Evolutionary conservation across 257 asterid genomes (phyloP), one percentile per base, ranked within the genome.

Genomic region (Primulina tabacum): DNA sequence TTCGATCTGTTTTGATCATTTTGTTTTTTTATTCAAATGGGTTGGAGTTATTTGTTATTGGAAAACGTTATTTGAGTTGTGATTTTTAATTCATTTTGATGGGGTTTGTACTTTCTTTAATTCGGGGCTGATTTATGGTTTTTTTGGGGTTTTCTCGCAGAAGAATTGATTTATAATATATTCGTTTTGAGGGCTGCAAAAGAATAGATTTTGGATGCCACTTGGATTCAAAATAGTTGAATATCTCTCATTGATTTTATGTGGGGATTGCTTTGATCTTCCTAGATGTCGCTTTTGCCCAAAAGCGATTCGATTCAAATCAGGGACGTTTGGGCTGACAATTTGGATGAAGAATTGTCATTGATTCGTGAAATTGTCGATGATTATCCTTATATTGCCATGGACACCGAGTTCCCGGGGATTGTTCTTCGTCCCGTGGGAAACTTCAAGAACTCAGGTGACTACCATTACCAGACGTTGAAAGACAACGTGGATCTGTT

Each of bases 401-500:
- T 84, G 88, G 88, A 83, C 67, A 83, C 88, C 0, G 88, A 83
- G 65, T 83, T 80, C 28, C 88, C 88, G 0, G 88, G 88, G 5
- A 72, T 81, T 2, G 88, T 84, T 0, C 76, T 81, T 60, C 70
- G 81, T 10, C 83, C 86, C 0, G 80, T 84, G 6, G 89, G 89
- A 0, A 77, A 57, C 73, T 84, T 81, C 80, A 79, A 75, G 73
- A 76, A 67, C 59, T 75, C 76, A 8, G 60, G 68, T 28, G 86
- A 84, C 9, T 81, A 74, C 64, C 82, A 84, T 59, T 84, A 78
- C 73, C 86, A 79, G 38, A 81, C 82, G 3, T 32, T 84, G 56
- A 84, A 73, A 59, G 82, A 75, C n/a, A 84, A 84, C n/a, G 88
- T 84, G 1, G 81, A 84, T 62, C 32, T 84, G 65, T 28, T 84